Percentiles rank a stretch among this genome's conserved stretches.
Evolutionary conservation across 495 filamentous ascomycete species (phyloP).

Genomic region (Penicillium odoratum): DNA sequence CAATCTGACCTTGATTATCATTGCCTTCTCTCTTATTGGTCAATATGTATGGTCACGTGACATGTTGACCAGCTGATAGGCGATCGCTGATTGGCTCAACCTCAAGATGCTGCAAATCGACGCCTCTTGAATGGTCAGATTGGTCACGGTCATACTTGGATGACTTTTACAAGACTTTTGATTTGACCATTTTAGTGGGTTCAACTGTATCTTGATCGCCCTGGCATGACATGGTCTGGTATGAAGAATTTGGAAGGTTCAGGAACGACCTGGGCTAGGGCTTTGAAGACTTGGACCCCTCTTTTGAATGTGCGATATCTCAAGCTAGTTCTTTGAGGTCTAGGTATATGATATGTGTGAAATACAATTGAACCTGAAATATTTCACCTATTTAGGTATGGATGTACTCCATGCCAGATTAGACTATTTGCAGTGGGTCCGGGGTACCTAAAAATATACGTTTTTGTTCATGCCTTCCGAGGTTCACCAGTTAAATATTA

Average conservation of each 20-base stretch:
- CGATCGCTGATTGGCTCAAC: conserved; percentile 17
- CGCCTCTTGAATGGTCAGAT: conserved; percentile 7
- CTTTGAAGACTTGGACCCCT: no score
- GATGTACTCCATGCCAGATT: not conserved
- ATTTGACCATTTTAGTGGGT: conserved; percentile 3
- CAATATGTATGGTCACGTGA: conserved; percentile 12
- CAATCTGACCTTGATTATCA: conserved; percentile 29
- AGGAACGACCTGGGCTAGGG: not conserved
- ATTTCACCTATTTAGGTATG: not conserved
- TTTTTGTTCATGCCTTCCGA: not conserved
- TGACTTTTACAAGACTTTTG: conserved; percentile 10
- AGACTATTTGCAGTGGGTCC: not conserved
- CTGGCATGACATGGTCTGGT: not conserved
- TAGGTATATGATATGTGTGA: no score
- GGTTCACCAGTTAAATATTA: not conserved
- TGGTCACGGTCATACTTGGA: not conserved
- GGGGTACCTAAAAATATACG: not conserved
- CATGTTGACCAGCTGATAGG: not conserved
- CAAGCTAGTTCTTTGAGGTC: no score
- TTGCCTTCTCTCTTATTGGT: conserved; percentile 31
- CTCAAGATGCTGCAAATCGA: conserved; percentile 5
- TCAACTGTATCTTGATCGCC: not conserved
- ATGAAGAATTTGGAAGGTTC: not conserved
- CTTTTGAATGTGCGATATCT: no score
- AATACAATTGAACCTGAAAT: no score